Evolutionary conservation across 495 filamentous ascomycete species (phyloP).

Genomic region (Tuber brumale): DNA sequence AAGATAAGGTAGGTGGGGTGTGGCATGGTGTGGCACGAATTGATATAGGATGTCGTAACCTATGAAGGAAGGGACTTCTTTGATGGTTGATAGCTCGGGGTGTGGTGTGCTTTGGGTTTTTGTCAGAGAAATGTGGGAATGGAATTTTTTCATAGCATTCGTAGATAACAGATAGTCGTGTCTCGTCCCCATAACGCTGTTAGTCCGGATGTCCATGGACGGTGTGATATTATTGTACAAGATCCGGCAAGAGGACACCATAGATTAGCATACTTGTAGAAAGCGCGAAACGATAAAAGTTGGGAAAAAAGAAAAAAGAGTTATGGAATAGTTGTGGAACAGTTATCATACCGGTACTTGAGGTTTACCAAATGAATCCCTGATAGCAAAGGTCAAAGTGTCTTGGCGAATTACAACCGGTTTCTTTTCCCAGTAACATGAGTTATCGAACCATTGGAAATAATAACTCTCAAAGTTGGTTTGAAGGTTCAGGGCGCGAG

Average conservation of each 20-base stretch:
- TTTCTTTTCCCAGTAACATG: neutral
- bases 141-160: neutral
- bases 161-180: neutral
- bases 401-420: neutral
- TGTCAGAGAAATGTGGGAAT: neutral
- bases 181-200: neutral
- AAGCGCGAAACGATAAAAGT: too few relatives aligned
- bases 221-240: too few relatives aligned
- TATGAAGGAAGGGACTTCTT: neutral
- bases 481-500: too few relatives aligned
- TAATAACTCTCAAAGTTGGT: neutral
- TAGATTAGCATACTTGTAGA: neutral
- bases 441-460: neutral
- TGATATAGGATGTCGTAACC: too few relatives aligned
- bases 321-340: too few relatives aligned
- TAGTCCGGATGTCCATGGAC: neutral
- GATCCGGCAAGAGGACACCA: too few relatives aligned
- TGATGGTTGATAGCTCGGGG: neutral
- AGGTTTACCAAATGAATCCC: too few relatives aligned
- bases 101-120: neutral
- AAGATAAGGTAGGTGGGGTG: neutral
- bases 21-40: neutral
- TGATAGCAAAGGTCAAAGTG: neutral
- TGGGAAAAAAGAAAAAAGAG: too few relatives aligned
- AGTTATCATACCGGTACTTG: too few relatives aligned